A percentile compares a stretch with the other conserved stretches of the same genome.
phyloP scores from a whole-genome alignment of 2,329 filamentous ascomycete genomes.

The Cadophora malorum region DNA sequence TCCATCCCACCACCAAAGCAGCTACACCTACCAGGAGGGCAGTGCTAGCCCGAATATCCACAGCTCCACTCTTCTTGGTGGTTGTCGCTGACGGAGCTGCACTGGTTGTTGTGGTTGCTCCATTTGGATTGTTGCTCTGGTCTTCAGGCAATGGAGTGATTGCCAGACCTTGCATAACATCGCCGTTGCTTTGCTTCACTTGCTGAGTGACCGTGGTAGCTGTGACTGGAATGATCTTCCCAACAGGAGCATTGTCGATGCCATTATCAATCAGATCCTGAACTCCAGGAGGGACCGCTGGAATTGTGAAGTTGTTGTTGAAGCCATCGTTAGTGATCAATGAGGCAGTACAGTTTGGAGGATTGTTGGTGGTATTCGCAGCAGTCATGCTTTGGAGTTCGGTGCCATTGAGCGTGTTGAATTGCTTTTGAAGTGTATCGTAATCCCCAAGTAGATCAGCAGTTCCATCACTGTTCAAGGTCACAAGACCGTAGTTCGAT shows the following conservation, averaged over 20 bases:
- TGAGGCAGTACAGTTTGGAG: constrained; percentile 68
- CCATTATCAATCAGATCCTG: constrained; percentile 79
- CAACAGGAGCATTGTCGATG: constrained; percentile 66
- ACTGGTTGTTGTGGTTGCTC: constrained; percentile 24
- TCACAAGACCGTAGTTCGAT: constrained; percentile 70
- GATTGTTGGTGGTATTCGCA: constrained; percentile 56
- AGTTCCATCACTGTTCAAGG: constrained; percentile 62
- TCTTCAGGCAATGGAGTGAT: constrained; percentile 60
- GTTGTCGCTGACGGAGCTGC: constrained; percentile 34
- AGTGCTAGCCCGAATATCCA: constrained; percentile 25
- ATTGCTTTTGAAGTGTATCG: constrained; percentile 77
- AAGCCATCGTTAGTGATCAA: constrained; percentile 75
- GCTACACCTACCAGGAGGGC: constrained; percentile 30
- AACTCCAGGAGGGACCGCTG: constrained; percentile 69
- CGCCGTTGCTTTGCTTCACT: constrained; percentile 63
- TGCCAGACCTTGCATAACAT: constrained; percentile 66
- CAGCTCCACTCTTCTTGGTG: constrained; percentile 38
- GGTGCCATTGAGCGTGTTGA: constrained; percentile 74
- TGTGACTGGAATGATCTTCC: constrained; percentile 68
- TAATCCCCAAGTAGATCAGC: constrained; percentile 68
- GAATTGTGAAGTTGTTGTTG: constrained; percentile 80
- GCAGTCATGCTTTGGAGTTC: constrained; percentile 69
- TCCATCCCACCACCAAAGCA: constrained; percentile 15
- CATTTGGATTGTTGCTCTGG: constrained; percentile 58
- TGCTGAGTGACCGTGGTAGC: constrained; percentile 59